Evolutionary conservation across 768 basidiomycete species (phyloP).

Genomic region (Suillus clintonianus): DNA sequence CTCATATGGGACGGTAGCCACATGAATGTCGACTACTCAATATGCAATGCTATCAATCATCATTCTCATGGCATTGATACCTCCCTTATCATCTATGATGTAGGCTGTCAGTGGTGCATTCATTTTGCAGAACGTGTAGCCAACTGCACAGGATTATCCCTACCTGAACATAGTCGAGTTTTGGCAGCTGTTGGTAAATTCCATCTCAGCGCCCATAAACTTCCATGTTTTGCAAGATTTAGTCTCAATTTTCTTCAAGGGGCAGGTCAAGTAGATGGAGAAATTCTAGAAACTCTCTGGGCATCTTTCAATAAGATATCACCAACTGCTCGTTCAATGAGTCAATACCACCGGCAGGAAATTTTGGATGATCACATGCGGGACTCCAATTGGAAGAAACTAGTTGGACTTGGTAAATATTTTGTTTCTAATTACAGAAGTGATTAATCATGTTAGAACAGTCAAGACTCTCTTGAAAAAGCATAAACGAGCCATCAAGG

Average conservation of each 20-base stretch:
- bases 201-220: constrained; percentile 33
- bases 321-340: constrained; percentile 20
- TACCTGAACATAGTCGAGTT: constrained; percentile 10
- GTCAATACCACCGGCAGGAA: constrained; percentile 24
- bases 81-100: constrained; percentile 28
- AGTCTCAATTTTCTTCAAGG: constrained; percentile 29
- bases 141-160: background rate
- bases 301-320: constrained; percentile 28
- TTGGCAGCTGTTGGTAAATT: constrained; percentile 24
- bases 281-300: constrained; percentile 39
- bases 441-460: background rate
- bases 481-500: background rate
- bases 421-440: background rate
- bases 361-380: constrained; percentile 33
- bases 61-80: constrained; percentile 6
- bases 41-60: constrained; percentile 21
- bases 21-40: constrained; percentile 28
- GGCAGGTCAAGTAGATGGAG: constrained; percentile 28
- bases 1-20: constrained; percentile 15
- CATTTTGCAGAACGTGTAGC: constrained; percentile 15
- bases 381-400: constrained; percentile 37
- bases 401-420: constrained; percentile 21
- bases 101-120: constrained; percentile 26
- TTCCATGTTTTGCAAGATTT: constrained; percentile 24
- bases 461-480: constrained; percentile 3